Base-by-base conservation (phyloP, 331 rosid genomes). In the Spiraea crenata region DNA sequence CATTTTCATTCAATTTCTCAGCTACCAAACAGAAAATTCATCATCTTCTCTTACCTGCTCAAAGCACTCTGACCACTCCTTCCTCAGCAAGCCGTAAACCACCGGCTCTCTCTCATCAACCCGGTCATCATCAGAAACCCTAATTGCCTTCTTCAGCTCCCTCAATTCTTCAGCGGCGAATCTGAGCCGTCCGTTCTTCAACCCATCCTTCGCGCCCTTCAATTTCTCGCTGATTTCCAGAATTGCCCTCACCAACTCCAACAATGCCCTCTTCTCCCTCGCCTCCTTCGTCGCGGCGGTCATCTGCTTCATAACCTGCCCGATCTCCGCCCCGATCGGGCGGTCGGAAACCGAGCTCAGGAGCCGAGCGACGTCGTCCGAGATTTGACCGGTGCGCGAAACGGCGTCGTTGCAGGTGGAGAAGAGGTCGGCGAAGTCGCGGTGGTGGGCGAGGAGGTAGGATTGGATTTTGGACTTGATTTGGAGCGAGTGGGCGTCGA, bases 401-500 rank as follows among this genome's bases (percentile, higher is more conserved):
- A 91, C 89, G 68, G 92, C 85, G 51, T 87, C 90, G 63, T 79
- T 87, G 81, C 91, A 89, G 70, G 86, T 83, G 5, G 95, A 76
- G 79, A 93, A 89, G 70, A 91, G 96, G 59, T 72, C 63, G n/a
- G 79, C 81, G 80, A 93, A 91, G 57, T 93, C 95, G 2, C 79
- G 79, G 59, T 80, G 95, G 79, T 93, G 96, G 16, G 95, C 79
- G 57, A 83, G 63, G 75, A 93, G 75, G 78, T 93, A 93, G 56
- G 95, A 79, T 20, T 77, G 95, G 57, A 93, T 88, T 76, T 86
- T 89, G 6, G 92, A 75, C 35, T 88, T 91, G 82, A 93, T 91
- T 71, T 83, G 92, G 67, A 85, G 84, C 49, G 97, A 91, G 73
- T 91, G 97, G 5, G 99, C 87, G 69, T 93, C 99, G n/a, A 93